Evolutionary conservation across 2,329 filamentous ascomycete genomes (phyloP), one percentile per base, ranked within the genome.

Genomic region (Leptosphaerulina australis): DNA sequence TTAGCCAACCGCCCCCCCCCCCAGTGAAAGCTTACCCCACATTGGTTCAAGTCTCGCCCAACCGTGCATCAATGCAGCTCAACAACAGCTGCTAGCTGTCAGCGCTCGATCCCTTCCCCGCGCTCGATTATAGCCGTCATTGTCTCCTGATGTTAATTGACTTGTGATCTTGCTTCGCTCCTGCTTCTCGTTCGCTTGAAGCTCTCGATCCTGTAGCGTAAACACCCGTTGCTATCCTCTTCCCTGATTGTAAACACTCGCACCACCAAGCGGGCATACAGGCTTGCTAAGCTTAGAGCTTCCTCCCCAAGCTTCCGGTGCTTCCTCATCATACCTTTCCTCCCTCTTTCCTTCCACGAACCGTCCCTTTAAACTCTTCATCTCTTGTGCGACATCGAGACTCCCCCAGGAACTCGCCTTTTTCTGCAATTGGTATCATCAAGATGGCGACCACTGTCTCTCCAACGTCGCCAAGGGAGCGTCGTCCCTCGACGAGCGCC

Each of bases 401-500:
- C 55, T 64, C 59, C 25, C 60, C 57, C 24, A 58, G 51, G 56
- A 67, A 63, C 14, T 60, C 58, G 36, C 44, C 35, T 41, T 63
- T 66, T 51, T 55, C 56, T 35, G 55, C 64, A 56, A 66, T 69
- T 63, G 63, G 66, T 39, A 62, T 62, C 22, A 49, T 58, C 51
- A 68, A 51, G 31, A 71, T 71, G 69, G 64, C 67, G 43, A 49
- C 62, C 31, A 40, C 64, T n/a, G 56, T 46, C 22, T 52, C 72
- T 10, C 50, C 73, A 12, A 75, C 77, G 31, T 53, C 74, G n/a
- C 76, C 77, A 30, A 83, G 90, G 59, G 86, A 96, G 80, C 87
- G 92, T 63, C 88, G 84, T 61, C 91, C 89, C 50, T 96, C 91
- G 15, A 87, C 83, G 50, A 85, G 88, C 60, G 90, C 90, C 63